phyloP scores from a whole-genome alignment of 2,329 filamentous ascomycete species.

The Falciphora oryzae region DNA sequence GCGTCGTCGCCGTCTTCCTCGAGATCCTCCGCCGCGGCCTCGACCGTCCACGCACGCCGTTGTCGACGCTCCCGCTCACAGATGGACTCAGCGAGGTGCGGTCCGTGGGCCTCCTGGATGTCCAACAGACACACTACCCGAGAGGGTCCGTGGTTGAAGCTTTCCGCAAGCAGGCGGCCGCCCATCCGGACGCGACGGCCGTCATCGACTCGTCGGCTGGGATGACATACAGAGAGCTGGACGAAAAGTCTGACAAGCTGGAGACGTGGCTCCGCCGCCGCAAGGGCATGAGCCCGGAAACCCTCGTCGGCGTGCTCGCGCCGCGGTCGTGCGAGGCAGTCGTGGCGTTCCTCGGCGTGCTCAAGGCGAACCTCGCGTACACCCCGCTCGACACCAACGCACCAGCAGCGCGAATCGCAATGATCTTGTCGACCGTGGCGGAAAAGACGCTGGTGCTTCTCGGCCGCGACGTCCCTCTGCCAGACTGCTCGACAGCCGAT shows the following conservation, averaged over 20 bases:
- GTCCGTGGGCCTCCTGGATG: background rate
- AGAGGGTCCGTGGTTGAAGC: background rate
- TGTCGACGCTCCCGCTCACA: background rate
- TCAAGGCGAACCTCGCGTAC: slow-evolving; percentile 3
- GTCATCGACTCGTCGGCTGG: background rate
- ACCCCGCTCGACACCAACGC: slow-evolving; percentile 1
- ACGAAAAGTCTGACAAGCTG: background rate
- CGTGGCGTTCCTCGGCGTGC: slow-evolving; percentile 5
- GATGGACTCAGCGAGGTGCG: background rate
- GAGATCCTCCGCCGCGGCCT: slow-evolving; percentile 2
- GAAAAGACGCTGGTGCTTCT: background rate
- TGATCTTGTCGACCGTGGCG: background rate
- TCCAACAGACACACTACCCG: background rate
- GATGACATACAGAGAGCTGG: background rate
- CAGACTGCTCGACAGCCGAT: background rate
- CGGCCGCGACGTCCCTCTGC: background rate
- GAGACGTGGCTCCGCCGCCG: slow-evolving; percentile 3
- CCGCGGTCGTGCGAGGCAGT: slow-evolving; percentile 9
- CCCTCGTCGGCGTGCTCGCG: background rate
- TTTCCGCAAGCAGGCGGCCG: background rate
- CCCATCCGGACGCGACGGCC: background rate
- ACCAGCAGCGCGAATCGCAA: background rate
- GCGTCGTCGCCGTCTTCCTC: background rate
- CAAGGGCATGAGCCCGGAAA: slow-evolving; percentile 1
- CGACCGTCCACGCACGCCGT: background rate